A percentile compares a stretch with the other conserved stretches of the same genome.
Conservation (phyloP, 164 flowering plant species). For the Chimonanthus praecox region DNA sequence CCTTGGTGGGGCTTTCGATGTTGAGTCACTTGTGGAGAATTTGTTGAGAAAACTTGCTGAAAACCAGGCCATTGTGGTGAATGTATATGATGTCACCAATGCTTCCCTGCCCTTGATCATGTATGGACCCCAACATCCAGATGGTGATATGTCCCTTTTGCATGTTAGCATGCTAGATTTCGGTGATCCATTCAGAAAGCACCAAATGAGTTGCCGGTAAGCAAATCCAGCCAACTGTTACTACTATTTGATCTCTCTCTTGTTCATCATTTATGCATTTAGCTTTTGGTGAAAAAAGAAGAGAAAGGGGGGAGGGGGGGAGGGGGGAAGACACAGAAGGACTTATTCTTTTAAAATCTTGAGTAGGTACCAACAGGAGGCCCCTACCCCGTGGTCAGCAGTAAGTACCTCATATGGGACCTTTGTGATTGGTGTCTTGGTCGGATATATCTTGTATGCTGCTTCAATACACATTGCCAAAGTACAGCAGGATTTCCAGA, state of each 20-base stretch:
- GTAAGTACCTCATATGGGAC: conserved; percentile 44
- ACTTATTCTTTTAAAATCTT: conserved; percentile 8
- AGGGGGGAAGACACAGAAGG: background rate
- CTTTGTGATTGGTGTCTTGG: conserved; percentile 58
- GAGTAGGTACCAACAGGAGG: conserved; percentile 62
- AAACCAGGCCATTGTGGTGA: conserved; percentile 74
- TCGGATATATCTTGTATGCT: conserved; percentile 64
- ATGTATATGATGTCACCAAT: conserved; percentile 74
- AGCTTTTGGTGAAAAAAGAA: too few relatives aligned
- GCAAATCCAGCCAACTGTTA: conserved; percentile 7
- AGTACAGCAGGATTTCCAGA: conserved; percentile 75
- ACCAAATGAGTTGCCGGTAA: conserved; percentile 84
- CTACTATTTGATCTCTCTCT: background rate
- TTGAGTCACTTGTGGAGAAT: conserved; percentile 89
- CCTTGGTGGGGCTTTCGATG: conserved; percentile 94
- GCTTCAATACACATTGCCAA: conserved; percentile 70
- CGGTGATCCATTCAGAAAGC: conserved; percentile 90
- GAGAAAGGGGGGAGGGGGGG: background rate
- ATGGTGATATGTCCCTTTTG: conserved; percentile 58
- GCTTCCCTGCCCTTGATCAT: conserved; percentile 66
- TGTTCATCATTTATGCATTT: background rate
- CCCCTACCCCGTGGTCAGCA: conserved; percentile 69
- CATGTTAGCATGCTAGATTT: conserved; percentile 82
- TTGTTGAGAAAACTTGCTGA: conserved; percentile 88
- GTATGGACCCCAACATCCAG: conserved; percentile 68